These are phyloP conservation scores for Psilocybe tampanensis DNA, from an alignment of 768 basidiomycete genomes.

Conservation along the genomic window DNA sequence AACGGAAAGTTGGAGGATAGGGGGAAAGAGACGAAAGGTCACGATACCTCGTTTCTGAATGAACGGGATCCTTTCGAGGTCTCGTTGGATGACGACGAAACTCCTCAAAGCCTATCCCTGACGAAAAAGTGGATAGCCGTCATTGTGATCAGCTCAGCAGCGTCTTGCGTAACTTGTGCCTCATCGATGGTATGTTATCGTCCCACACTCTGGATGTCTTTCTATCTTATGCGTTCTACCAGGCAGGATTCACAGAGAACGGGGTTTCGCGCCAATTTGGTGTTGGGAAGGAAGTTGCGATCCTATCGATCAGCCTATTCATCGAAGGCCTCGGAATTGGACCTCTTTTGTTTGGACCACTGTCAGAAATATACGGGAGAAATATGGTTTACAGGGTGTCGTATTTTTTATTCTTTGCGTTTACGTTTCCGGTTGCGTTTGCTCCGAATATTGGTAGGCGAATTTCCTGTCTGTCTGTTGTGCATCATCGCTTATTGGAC, in stretches of 20 bases:
- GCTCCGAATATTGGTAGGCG: conserved; percentile 59
- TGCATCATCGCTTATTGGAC: too few species aligned
- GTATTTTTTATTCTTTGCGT: conserved; percentile 60
- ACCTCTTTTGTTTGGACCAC: conserved; percentile 55
- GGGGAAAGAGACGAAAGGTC: too few species aligned
- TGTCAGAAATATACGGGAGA: conserved; percentile 64
- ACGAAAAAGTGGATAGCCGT: conserved; percentile 53
- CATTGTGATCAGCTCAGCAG: conserved; percentile 45
- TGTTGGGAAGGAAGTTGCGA: conserved; percentile 47
- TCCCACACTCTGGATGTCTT: too few species aligned
- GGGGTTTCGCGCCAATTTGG: conserved; percentile 54
- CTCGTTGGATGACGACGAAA: conserved; percentile 39
- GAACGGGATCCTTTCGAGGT: conserved; percentile 28
- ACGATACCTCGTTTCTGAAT: too few species aligned
- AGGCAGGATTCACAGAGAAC: conserved; percentile 67
- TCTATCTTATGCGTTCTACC: neutral
- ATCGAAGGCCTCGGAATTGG: conserved; percentile 62
- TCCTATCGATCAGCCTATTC: conserved; percentile 58
- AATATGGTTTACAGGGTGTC: conserved; percentile 64
- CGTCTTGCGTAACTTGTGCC: conserved; percentile 54
- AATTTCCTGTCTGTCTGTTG: too few species aligned
- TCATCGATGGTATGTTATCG: conserved; percentile 59
- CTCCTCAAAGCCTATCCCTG: conserved; percentile 42
- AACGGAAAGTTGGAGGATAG: too few species aligned
- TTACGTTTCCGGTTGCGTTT: conserved; percentile 76